Base-by-base conservation (phyloP, 352 stramenopile species). In the Plasmopara viticola region DNA sequence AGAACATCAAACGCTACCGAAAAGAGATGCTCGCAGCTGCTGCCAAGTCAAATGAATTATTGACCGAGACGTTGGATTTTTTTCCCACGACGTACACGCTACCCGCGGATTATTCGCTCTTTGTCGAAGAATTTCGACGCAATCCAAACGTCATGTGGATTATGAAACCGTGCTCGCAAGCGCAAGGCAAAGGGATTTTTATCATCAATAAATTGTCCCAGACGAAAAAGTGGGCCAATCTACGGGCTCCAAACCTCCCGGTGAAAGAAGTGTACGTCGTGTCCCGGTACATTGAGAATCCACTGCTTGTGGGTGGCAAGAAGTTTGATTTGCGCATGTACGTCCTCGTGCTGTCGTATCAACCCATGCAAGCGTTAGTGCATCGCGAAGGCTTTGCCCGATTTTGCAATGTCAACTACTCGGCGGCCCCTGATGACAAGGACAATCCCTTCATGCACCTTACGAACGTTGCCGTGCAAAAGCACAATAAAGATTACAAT, bases 311-410 rank as follows among this genome's bases (percentile, higher is more conserved):
- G 6, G 90, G 90, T 10, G 89, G 89, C 50, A 96, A 96, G 68
- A 97, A 97, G 57, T 97, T 97, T 29, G 90, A 97, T 49, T 62
- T 97, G 45, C 69, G 90, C 8, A 87, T 97, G 63, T 97, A 97
- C 58, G 87, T 95, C 20, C 70, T 97, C 13, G 90, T 97, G 39
- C 77, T 90, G 7, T 96, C 83, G 1, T 97, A 95, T 55, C 80
- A 73, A 0, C 86, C 86, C 4, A 81, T 95, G 39, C 74, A 92
- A 53, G 75, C 76, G 28, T 62, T 87, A 5, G 67, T 95, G 34
- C 92, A 96, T 56, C 68, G 69, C 8, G 78, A 94, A 52, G 91
- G 91, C 9, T 97, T 97, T 62, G 90, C 90, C 41, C 77, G 91
- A 9, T 97, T 97, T 57, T 97, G 84, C 57, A 97, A 95, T 46